phyloP scores from a whole-genome alignment of 257 asterid species.

The Jacaranda copaia region DNA sequence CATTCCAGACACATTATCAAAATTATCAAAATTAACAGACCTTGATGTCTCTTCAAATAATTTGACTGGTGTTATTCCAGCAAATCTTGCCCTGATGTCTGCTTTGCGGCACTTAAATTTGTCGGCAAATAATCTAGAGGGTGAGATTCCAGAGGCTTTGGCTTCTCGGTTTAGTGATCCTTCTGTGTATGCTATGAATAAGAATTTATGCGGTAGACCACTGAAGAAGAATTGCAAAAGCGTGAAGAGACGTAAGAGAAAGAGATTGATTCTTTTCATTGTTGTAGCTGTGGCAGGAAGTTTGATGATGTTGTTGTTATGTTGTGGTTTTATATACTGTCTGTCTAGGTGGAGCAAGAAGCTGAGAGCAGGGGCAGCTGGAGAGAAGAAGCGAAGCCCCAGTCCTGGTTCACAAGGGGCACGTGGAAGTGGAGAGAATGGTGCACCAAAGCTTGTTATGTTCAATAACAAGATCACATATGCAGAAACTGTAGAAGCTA shows the following conservation, averaged over 20 bases:
- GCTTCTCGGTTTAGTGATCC: conserved; percentile 71
- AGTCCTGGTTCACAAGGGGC: conserved; percentile 73
- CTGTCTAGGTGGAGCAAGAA: conserved; percentile 68
- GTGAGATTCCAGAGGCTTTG: conserved; percentile 72
- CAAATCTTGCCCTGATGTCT: conserved; percentile 51
- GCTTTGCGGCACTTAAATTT: conserved; percentile 58
- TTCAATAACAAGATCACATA: conserved; percentile 80
- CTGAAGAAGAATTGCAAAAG: conserved; percentile 53
- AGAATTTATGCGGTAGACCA: conserved; percentile 72
- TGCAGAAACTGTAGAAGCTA: conserved; percentile 85
- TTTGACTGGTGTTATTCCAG: conserved; percentile 66
- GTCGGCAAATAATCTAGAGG: conserved; percentile 69
- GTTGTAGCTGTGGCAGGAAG: conserved; percentile 69
- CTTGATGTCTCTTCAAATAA: conserved; percentile 68
- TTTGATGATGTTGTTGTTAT: conserved; percentile 57
- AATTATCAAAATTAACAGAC: conserved; percentile 48
- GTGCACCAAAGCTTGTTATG: conserved; percentile 76
- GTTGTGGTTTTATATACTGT: conserved; percentile 70
- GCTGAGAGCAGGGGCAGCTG: conserved; percentile 56
- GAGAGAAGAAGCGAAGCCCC: conserved; percentile 82
- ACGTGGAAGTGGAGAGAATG: conserved; percentile 82
- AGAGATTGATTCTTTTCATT: conserved; percentile 62
- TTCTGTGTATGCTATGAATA: conserved; percentile 60
- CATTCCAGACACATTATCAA: conserved; percentile 61
- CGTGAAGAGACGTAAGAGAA: conserved; percentile 48